phyloP scores from a whole-genome alignment of 306 rosid species.

The Phaseolus lunatus region DNA sequence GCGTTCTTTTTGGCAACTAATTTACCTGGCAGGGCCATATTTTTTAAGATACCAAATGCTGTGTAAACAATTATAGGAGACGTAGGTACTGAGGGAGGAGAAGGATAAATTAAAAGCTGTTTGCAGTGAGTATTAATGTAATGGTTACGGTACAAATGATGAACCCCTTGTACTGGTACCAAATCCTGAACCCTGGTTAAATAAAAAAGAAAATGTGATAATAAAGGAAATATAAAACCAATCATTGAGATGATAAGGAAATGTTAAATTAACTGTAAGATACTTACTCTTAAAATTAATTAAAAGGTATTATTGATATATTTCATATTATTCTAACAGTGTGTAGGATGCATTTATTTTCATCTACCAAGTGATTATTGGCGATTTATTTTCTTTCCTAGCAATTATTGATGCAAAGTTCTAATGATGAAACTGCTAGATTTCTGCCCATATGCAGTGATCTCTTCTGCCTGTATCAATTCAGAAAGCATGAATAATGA shows the following conservation, averaged over 20 bases:
- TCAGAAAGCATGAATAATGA: not conserved
- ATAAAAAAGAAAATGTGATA: not conserved
- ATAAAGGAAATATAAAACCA: not conserved
- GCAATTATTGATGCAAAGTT: conserved; percentile 19
- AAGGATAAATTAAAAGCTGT: not conserved
- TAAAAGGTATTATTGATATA: not conserved
- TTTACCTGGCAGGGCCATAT: conserved; percentile 7
- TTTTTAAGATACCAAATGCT: conserved; percentile 26
- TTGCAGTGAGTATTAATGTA: not conserved
- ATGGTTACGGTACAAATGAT: not conserved
- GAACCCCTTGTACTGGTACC: not conserved
- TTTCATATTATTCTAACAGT: not conserved
- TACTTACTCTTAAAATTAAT: not conserved
- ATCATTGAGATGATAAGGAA: not conserved
- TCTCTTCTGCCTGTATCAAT: not conserved
- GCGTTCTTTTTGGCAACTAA: conserved; percentile 39
- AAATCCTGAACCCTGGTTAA: not conserved
- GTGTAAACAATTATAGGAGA: not conserved
- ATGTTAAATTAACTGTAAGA: not conserved
- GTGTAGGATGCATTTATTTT: not conserved
- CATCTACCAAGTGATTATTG: conserved; percentile 13
- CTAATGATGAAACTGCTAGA: conserved; percentile 31
- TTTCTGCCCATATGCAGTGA: conserved; percentile 4
- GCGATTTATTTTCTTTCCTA: too few relatives aligned
- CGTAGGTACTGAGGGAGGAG: not conserved